Percentiles rank a stretch among this genome's conserved stretches.
These are phyloP conservation scores for Parascedosporium putredinis DNA, from an alignment of 2,329 filamentous ascomycete genomes.

Conservation along the genomic window DNA sequence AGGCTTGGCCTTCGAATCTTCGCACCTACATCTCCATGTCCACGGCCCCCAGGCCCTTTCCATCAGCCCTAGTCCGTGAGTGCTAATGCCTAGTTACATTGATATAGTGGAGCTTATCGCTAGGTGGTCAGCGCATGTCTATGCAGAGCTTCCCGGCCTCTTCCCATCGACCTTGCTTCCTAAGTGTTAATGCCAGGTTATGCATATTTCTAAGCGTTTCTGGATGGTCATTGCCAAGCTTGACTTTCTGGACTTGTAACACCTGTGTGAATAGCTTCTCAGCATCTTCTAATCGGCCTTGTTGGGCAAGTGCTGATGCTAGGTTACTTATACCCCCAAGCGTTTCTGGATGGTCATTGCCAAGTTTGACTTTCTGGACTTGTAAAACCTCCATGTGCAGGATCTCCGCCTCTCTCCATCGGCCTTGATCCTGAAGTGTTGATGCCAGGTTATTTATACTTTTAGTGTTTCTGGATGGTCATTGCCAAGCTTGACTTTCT, in stretches of 20 bases:
- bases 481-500: no score
- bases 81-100: conserved; percentile 6
- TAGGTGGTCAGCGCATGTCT: not conserved
- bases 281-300: conserved; percentile 11
- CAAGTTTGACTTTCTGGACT: not conserved
- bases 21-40: no score
- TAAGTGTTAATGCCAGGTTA: conserved; percentile 4
- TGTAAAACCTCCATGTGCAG: not conserved
- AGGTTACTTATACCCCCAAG: not conserved
- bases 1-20: no score
- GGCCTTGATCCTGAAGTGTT: not conserved
- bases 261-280: conserved; percentile 6
- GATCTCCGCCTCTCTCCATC: conserved; percentile 4
- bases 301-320: conserved; percentile 5
- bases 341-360: conserved; percentile 6
- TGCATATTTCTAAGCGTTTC: not conserved
- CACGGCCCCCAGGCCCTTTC: no score
- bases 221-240: conserved; percentile 7
- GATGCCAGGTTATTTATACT: conserved; percentile 2
- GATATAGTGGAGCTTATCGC: not conserved
- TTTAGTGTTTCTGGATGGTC: no score
- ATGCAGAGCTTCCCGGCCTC: conserved; percentile 10
- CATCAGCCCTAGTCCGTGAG: conserved; percentile 9
- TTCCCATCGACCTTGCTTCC: conserved; percentile 9
- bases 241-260: not conserved